phyloP scores from a whole-genome alignment of 768 basidiomycete species.

The Tephrocybe sp. region DNA sequence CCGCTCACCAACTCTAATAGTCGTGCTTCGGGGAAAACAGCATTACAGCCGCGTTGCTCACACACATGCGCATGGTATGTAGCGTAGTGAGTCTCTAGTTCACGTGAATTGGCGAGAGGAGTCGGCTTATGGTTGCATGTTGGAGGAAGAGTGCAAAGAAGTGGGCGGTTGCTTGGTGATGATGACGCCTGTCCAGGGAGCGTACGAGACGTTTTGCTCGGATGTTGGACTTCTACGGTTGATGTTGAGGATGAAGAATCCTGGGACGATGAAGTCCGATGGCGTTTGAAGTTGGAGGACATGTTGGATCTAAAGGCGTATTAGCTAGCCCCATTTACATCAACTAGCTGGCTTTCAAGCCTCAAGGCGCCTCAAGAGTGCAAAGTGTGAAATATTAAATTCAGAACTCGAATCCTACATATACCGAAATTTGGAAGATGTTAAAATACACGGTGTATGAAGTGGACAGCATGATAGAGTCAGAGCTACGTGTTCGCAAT shows the following conservation, averaged over 20 bases:
- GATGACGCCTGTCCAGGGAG: slow-evolving; percentile 14
- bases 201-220: slow-evolving; percentile 28
- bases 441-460: slow-evolving; percentile 13
- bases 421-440: slow-evolving; percentile 1
- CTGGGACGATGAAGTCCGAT: slow-evolving; percentile 34
- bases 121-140: slow-evolving; percentile 74
- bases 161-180: slow-evolving; percentile 26
- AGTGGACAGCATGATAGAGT: slow-evolving; percentile 6
- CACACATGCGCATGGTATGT: slow-evolving; percentile 84
- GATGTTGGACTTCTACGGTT: slow-evolving; percentile 25
- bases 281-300: slow-evolving; percentile 30
- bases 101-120: slow-evolving; percentile 57
- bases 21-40: slow-evolving; percentile 83
- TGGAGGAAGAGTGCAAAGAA: slow-evolving; percentile 77
- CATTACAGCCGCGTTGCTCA: slow-evolving; percentile 62
- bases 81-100: slow-evolving; percentile 82
- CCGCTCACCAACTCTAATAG: slow-evolving; percentile 74
- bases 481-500: slow-evolving; percentile 4
- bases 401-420: slow-evolving; percentile 8
- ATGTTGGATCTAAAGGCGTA: slow-evolving; percentile 2
- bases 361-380: not conserved
- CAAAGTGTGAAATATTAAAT: slow-evolving; percentile 8
- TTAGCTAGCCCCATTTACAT: not conserved
- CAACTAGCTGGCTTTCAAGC: no score
- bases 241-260: slow-evolving; percentile 32